Conservation (phyloP, 306 rosid species). For the Vigna reflexopilosa region DNA sequence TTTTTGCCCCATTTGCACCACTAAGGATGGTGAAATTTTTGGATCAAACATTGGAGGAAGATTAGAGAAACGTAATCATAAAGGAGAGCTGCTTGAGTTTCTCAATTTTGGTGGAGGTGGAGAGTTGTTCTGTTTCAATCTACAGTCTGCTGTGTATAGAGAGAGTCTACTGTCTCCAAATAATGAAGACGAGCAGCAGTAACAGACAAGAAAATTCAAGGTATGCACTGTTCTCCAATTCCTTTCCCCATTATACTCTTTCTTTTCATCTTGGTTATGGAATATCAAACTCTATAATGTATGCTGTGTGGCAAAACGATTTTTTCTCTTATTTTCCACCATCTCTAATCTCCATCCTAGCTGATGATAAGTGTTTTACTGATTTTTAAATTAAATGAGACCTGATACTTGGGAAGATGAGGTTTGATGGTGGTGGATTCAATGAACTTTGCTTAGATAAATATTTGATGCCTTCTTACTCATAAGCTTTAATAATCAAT, state of each 20-base stretch:
- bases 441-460: too few species aligned
- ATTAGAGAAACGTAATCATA: slow-evolving; percentile 1
- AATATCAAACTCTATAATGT: too few species aligned
- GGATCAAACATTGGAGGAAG: neutral
- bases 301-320: neutral
- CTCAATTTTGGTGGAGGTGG: neutral
- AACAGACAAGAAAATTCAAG: neutral
- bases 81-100: neutral
- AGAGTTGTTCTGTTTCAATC: neutral
- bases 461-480: neutral
- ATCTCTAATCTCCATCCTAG: neutral
- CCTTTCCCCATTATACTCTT: neutral
- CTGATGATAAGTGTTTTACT: too few species aligned
- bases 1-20: neutral
- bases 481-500: neutral
- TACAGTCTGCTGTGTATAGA: neutral
- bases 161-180: slow-evolving; percentile 13
- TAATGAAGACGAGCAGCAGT: neutral
- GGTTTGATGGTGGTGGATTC: neutral
- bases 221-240: neutral
- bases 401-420: too few species aligned
- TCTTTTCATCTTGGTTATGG: neutral
- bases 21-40: slow-evolving; percentile 10
- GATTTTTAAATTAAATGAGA: too few species aligned
- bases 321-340: neutral